Evolutionary conservation across 2,329 filamentous ascomycete genomes (phyloP).

Genomic region (Nannizzia gypsea): DNA sequence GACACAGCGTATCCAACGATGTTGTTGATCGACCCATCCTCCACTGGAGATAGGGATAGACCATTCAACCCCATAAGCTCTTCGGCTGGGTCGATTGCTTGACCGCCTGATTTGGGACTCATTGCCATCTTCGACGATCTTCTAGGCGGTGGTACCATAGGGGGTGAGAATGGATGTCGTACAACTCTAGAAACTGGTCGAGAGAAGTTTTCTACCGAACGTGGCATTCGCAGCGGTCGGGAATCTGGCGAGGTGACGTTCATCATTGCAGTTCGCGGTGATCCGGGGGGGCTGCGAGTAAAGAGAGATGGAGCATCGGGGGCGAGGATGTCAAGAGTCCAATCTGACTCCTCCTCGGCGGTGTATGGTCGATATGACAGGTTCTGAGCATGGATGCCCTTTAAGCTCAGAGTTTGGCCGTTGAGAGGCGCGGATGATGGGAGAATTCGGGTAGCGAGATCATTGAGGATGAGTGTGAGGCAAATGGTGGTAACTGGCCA

Average conservation of each 20-base stretch:
- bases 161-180: constrained; percentile 28
- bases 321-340: constrained; percentile 8
- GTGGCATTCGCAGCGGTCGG: constrained; percentile 24
- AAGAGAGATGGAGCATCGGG: constrained; percentile 12
- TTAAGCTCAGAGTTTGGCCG: constrained; percentile 38
- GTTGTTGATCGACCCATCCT: constrained; percentile 17
- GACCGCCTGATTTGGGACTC: constrained; percentile 23
- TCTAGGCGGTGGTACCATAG: constrained; percentile 30
- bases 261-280: constrained; percentile 21
- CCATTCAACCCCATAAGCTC: constrained; percentile 28
- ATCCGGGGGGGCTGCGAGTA: constrained; percentile 19
- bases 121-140: constrained; percentile 25
- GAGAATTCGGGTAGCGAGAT: constrained; percentile 44
- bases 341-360: constrained; percentile 19
- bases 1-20: background rate
- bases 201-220: constrained; percentile 43
- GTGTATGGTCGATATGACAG: constrained; percentile 30
- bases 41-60: constrained; percentile 22
- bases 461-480: constrained; percentile 41
- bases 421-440: constrained; percentile 41
- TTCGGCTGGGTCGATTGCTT: constrained; percentile 30
- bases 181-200: constrained; percentile 37
- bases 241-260: constrained; percentile 12
- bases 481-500: constrained; percentile 42
- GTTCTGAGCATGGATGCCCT: constrained; percentile 42